phyloP scores from a whole-genome alignment of 148 eudicot species.

The Spergularia bocconei region DNA sequence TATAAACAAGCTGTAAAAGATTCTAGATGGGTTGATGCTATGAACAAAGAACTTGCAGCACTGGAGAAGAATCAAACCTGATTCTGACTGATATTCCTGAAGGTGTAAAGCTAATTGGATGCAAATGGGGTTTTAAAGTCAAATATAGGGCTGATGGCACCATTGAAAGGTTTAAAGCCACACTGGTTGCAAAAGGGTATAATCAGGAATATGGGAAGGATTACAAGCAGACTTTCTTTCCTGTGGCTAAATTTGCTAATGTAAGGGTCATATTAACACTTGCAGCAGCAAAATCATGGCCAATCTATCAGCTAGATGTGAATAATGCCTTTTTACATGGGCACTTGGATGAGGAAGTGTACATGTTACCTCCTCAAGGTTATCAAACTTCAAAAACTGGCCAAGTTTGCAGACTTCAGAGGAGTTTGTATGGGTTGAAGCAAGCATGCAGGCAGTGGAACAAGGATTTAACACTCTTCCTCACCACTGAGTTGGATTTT shows the following conservation, averaged over 20 bases:
- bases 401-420: not conserved
- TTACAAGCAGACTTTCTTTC: not conserved
- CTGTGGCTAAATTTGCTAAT: not conserved
- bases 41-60: not conserved
- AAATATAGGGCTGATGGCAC: not conserved
- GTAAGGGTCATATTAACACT: not conserved
- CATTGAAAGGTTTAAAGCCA: not conserved
- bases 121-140: not conserved
- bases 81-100: not conserved
- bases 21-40: not conserved
- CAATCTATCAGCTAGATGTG: not conserved
- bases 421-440: not conserved
- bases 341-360: not conserved
- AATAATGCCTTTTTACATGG: no score
- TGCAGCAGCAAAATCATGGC: not conserved
- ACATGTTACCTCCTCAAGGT: not conserved
- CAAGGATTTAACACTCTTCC: no score
- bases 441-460: no score
- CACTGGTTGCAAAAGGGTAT: not conserved
- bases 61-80: not conserved
- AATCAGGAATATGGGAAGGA: not conserved
- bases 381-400: not conserved
- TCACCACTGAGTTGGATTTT: no score
- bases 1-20: not conserved
- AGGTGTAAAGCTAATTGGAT: not conserved